Evolutionary conservation across 2,329 filamentous ascomycete genomes (phyloP), one percentile per base, ranked within the genome.

Genomic region (Xylariomycetidae sp.): DNA sequence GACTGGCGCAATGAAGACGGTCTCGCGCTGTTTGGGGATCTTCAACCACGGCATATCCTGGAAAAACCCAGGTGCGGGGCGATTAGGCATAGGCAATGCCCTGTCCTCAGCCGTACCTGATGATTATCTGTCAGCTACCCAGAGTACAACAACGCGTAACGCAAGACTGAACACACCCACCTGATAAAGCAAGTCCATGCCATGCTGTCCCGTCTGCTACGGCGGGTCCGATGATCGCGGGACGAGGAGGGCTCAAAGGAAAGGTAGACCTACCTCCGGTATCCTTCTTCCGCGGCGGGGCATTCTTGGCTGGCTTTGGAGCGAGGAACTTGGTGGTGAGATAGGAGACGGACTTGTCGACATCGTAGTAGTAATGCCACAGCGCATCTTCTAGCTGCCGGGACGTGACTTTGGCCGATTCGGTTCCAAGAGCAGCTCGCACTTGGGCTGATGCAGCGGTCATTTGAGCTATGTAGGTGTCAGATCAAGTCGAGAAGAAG

Each of bases 281-380:
- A 38, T 60, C 60, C 30, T 57, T 60, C 35, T 52, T 65, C 49
- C 68, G 67, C 25, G 57, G 49, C 16, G 39, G 60, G 47, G 40
- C 59, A 54, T 38, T 52, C 51, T 56, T 65, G 6, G 50, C 38
- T 8, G 60, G 48, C 48, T 70, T 70, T 12, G 64, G 53, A 6
- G 63, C 59, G 45, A 76, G 63, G 44, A 66, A 74, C 19, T 68
- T 79, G 70, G 79, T 83, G 42, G 79, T 74, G 37, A 98, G 61
- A 53, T 93, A 95, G 36, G 74, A 70, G 23, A 93, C 82, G 1
- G 86, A 79, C 60, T 95, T 95, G 37, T 79, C 82, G 19, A 95
- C 70, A 50, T 98, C 89, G 56, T 89, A 96, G 58, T 90, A 96
- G 60, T 95, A 95, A 60, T 98, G 79, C 87, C 88, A 96, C 12